These are phyloP conservation scores for Penicillium nucicola DNA, from an alignment of 495 filamentous ascomycete genomes.

Conservation along the genomic window DNA sequence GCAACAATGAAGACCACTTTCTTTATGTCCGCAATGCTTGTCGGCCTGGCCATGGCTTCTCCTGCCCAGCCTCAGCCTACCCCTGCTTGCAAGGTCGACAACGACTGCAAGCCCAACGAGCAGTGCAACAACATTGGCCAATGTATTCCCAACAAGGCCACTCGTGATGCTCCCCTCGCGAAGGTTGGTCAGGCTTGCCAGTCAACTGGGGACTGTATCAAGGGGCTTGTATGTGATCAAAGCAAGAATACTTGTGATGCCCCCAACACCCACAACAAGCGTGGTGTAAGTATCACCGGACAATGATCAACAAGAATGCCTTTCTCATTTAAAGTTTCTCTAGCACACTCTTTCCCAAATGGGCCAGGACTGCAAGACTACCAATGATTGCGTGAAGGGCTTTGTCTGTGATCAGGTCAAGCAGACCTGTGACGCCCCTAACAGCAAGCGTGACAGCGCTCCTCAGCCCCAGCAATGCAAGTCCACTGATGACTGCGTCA, in stretches of 20 bases:
- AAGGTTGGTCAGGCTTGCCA: conserved; percentile 1
- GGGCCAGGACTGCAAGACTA: conserved; percentile 1
- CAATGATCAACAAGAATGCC: no score
- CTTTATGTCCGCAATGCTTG: conserved; percentile 7
- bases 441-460: conserved; percentile 1
- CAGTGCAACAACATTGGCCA: neutral
- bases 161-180: conserved; percentile 3
- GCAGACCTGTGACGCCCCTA: conserved; percentile 6
- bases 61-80: neutral
- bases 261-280: conserved; percentile 2
- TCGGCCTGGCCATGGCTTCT: conserved; percentile 6
- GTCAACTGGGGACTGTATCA: neutral
- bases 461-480: neutral
- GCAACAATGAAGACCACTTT: conserved; percentile 2
- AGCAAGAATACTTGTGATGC: conserved; percentile 4
- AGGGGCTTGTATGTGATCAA: neutral
- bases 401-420: conserved; percentile 6
- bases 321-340: no score
- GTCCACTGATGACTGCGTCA: conserved; percentile 1
- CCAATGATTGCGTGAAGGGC: conserved; percentile 5
- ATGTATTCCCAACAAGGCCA: neutral
- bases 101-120: conserved; percentile 8
- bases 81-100: no score
- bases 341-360: neutral
- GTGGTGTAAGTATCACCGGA: conserved; percentile 1